These are phyloP conservation scores for Fusarium sp. DNA, from an alignment of 2,329 filamentous ascomycete species.

Conservation along the genomic window DNA sequence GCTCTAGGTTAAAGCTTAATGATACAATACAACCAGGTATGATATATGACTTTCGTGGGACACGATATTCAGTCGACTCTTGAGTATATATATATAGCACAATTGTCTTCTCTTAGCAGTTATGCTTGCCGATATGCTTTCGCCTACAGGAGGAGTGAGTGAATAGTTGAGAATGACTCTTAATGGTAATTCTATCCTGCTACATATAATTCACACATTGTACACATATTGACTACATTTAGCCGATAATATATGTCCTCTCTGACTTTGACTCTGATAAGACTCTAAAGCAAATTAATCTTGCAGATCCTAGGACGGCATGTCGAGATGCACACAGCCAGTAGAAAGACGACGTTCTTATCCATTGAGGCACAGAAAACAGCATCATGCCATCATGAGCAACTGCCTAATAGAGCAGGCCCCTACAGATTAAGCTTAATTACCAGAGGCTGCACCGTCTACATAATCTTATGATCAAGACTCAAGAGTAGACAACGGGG, in stretches of 20 bases:
- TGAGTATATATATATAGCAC: neutral
- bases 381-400: neutral
- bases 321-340: too few relatives aligned
- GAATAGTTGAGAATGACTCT: neutral
- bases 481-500: neutral
- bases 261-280: neutral
- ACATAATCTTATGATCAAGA: neutral
- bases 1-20: neutral
- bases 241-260: neutral
- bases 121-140: neutral
- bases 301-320: too few relatives aligned
- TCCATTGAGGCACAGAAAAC: too few relatives aligned
- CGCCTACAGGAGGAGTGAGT: neutral
- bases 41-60: neutral
- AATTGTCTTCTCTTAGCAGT: neutral
- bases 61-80: neutral
- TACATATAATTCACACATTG: constrained; percentile 35
- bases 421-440: neutral
- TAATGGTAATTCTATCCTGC: constrained; percentile 21
- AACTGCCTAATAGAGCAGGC: neutral
- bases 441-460: neutral
- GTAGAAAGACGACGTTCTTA: too few relatives aligned
- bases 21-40: neutral
- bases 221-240: neutral
- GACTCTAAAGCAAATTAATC: too few relatives aligned